Percentiles rank a stretch among this genome's conserved stretches.
These are phyloP conservation scores for Aspergillus ruber DNA, from an alignment of 2,329 filamentous ascomycete genomes.

Conservation along the genomic window DNA sequence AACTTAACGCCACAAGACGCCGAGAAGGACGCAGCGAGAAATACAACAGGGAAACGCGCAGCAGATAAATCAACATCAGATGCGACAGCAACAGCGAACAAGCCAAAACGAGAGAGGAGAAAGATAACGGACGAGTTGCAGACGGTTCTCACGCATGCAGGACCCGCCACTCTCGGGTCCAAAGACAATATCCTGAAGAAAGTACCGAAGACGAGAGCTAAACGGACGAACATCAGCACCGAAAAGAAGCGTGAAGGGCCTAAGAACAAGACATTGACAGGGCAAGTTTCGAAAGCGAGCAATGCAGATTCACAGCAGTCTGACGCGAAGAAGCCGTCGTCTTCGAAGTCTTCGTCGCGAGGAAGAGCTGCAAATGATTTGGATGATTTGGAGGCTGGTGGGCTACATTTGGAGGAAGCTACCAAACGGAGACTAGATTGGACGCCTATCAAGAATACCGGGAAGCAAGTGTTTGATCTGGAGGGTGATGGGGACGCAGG, in stretches of 20 bases:
- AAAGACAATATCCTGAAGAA: constrained; percentile 16
- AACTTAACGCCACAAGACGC: constrained; percentile 2
- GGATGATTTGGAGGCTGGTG: constrained; percentile 15
- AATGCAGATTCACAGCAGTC: constrained; percentile 8
- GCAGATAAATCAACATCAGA: constrained; percentile 2
- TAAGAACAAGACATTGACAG: constrained; percentile 29
- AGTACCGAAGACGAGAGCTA: constrained; percentile 16
- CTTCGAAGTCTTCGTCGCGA: constrained; percentile 1
- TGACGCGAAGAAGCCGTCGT: constrained; percentile 6
- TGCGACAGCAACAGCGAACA: constrained; percentile 4
- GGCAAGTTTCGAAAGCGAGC: constrained; percentile 30
- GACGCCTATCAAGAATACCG: constrained; percentile 56
- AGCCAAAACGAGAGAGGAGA: constrained; percentile 11
- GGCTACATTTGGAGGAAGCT: constrained; percentile 40
- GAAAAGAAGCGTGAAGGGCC: constrained; percentile 17
- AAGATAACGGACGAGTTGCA: constrained; percentile 7
- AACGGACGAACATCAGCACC: constrained; percentile 17
- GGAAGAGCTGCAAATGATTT: constrained; percentile 2
- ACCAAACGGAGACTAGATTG: constrained; percentile 54
- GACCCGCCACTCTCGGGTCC: constrained; percentile 3
- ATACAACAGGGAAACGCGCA: constrained; percentile 9
- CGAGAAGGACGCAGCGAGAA: constrained; percentile 7
- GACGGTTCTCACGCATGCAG: constrained; percentile 1
- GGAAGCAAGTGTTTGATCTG: constrained; percentile 16
- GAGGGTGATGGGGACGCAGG: constrained; percentile 4